Evolutionary conservation across 768 basidiomycete genomes (phyloP).

Genomic region (Rhizopogon roseolus): DNA sequence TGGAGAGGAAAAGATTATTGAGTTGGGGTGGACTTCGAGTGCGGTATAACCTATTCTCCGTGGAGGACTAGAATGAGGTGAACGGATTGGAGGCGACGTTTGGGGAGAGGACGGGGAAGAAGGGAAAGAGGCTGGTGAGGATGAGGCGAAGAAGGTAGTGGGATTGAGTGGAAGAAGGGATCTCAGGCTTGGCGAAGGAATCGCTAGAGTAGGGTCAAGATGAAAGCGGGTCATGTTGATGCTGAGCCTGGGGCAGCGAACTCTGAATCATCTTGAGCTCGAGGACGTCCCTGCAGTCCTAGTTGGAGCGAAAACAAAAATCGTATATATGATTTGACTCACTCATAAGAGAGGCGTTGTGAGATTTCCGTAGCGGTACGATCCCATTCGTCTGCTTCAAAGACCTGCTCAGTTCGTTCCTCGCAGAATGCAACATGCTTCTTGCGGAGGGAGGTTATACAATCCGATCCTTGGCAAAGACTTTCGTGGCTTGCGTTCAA

Average conservation of each 20-base stretch:
- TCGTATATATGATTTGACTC: conserved; percentile 26
- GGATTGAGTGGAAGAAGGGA: conserved; percentile 54
- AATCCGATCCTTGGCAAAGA: too few species aligned
- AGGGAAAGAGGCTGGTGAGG: neutral
- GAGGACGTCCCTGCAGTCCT: conserved; percentile 46
- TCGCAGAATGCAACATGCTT: conserved; percentile 65
- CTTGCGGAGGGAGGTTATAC: conserved; percentile 4
- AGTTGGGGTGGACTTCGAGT: neutral
- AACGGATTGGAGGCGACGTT: neutral
- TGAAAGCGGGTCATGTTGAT: too few species aligned
- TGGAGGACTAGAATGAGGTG: neutral
- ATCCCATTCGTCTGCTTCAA: conserved; percentile 75
- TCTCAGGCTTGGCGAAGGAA: conserved; percentile 56
- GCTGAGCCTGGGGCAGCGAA: too few species aligned
- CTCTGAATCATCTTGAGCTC: too few species aligned
- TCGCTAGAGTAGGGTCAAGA: conserved; percentile 35
- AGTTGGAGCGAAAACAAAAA: neutral
- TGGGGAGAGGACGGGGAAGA: neutral
- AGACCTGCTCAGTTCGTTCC: conserved; percentile 51
- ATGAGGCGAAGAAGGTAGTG: neutral
- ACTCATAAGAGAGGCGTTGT: conserved; percentile 62
- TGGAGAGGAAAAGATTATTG: neutral
- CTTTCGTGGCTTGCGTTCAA: too few species aligned
- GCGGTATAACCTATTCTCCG: neutral
- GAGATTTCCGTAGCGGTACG: conserved; percentile 66